Percentiles rank a stretch among this genome's conserved stretches.
phyloP scores from a whole-genome alignment of 1,139 yeast species.

The Yamadazyma songkhlaensis region DNA sequence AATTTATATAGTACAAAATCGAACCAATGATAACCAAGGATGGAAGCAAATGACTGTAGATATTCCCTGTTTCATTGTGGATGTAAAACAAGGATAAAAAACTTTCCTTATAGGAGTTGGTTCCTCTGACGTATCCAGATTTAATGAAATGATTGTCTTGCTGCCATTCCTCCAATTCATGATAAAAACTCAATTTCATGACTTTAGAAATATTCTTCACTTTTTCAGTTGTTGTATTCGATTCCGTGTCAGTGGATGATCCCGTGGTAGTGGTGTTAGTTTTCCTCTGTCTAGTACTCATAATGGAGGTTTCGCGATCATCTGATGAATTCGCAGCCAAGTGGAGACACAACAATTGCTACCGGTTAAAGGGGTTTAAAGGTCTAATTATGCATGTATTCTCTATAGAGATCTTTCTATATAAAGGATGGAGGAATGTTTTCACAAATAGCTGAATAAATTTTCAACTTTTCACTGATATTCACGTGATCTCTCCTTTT shows the following conservation, averaged over 20 bases:
- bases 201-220: background rate
- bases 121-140: conserved; percentile 73
- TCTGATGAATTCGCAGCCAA: too few relatives aligned
- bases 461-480: conserved; percentile 25
- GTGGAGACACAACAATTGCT: too few relatives aligned
- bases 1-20: conserved; percentile 28
- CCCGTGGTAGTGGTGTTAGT: background rate
- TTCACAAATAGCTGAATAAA: conserved; percentile 32
- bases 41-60: conserved; percentile 79
- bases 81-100: conserved; percentile 57
- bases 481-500: conserved; percentile 23
- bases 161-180: conserved; percentile 76
- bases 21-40: conserved; percentile 39
- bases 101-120: conserved; percentile 52
- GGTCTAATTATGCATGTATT: conserved; percentile 1
- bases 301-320: background rate
- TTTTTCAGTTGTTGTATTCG: background rate
- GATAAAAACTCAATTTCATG: conserved; percentile 20
- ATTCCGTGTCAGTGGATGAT: background rate
- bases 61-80: conserved; percentile 86
- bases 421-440: conserved; percentile 33
- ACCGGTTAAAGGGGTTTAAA: too few relatives aligned
- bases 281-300: background rate
- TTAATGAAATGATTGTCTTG: conserved; percentile 76
- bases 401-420: too few relatives aligned